These are phyloP conservation scores for Aegilops tauschii DNA, from an alignment of 176 grass and related monocot species.

Conservation along the genomic window DNA sequence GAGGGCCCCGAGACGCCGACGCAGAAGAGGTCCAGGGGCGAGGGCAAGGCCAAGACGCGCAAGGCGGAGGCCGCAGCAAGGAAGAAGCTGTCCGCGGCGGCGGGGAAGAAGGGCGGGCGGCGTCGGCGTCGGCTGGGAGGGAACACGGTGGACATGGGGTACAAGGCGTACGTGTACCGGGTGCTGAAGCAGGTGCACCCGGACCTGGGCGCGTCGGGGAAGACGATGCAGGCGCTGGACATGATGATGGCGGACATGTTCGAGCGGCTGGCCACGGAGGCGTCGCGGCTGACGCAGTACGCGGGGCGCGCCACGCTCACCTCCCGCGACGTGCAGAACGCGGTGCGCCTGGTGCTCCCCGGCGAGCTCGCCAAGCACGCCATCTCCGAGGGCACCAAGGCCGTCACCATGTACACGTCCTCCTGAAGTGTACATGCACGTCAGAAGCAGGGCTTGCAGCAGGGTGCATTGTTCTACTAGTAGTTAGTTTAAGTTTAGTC, in stretches of 20 bases:
- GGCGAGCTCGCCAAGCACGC: conserved; percentile 77
- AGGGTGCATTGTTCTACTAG: too few species aligned
- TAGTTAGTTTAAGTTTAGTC: too few species aligned
- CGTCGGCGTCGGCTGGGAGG: background rate
- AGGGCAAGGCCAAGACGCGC: too few species aligned
- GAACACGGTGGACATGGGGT: conserved; percentile 24
- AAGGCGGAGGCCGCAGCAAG: background rate
- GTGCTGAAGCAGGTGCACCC: conserved; percentile 97
- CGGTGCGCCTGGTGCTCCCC: conserved; percentile 13
- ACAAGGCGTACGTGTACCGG: conserved; percentile 80
- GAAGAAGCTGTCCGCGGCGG: background rate
- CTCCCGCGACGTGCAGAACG: conserved; percentile 63
- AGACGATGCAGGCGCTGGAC: conserved; percentile 72
- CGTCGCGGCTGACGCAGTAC: conserved; percentile 44
- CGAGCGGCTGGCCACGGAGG: conserved; percentile 71
- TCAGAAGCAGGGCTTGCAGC: too few species aligned
- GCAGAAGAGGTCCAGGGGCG: background rate
- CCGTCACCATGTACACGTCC: conserved; percentile 44
- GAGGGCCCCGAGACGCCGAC: background rate
- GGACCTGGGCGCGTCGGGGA: conserved; percentile 47
- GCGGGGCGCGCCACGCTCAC: conserved; percentile 30
- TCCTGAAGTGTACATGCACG: conserved; percentile 27
- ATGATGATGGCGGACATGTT: conserved; percentile 92
- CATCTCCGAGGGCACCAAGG: conserved; percentile 70
- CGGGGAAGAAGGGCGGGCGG: too few species aligned